Evolutionary conservation across 202 grass and related monocot species (phyloP).

Genomic region (Panicum virgatum): DNA sequence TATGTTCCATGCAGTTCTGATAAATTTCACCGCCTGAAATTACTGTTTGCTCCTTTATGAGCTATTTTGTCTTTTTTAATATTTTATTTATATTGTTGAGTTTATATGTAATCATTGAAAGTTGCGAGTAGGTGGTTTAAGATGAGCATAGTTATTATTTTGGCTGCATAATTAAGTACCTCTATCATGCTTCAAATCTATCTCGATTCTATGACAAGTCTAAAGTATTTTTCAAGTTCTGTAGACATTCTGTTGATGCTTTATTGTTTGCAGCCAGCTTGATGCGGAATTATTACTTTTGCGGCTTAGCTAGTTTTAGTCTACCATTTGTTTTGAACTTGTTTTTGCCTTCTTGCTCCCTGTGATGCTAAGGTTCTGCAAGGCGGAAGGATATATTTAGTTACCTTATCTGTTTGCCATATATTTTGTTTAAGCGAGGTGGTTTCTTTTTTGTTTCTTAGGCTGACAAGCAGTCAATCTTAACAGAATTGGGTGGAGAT

Average conservation of each 20-base stretch:
- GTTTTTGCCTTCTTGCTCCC: neutral
- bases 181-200: neutral
- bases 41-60: neutral
- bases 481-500: neutral
- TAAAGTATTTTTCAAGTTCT: neutral
- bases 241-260: neutral
- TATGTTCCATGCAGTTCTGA: constrained; percentile 16
- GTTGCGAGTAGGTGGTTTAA: neutral
- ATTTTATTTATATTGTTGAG: neutral
- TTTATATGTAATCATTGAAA: neutral
- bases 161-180: neutral
- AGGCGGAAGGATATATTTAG: neutral
- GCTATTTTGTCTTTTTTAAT: neutral
- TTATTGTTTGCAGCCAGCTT: neutral
- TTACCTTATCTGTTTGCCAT: neutral
- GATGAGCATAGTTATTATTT: neutral
- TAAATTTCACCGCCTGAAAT: neutral
- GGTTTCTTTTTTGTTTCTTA: neutral
- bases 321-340: neutral
- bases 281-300: neutral
- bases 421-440: neutral
- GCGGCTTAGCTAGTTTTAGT: neutral
- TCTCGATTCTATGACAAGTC: neutral
- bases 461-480: neutral
- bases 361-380: neutral